Evolutionary conservation across 179 eudicot species (phyloP), one percentile per base, ranked within the genome.

Genomic region (Sideroxylon spinosum): DNA sequence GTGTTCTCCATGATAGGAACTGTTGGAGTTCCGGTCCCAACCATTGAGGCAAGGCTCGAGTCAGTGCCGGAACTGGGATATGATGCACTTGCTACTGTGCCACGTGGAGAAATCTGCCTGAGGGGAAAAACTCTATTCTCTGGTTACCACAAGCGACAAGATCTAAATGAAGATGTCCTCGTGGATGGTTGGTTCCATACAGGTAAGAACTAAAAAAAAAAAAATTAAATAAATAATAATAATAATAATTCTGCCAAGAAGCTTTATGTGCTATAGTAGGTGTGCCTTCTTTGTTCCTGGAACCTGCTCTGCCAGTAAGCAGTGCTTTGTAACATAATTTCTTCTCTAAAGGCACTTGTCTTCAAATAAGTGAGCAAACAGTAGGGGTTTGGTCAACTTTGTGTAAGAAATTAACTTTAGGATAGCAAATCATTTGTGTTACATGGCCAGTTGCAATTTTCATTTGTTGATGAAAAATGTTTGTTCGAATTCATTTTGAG

Each of bases 181-280:
- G 82, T 92, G 6, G 98, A 92, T 75, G 99, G 98, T 53, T 95
- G 99, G 99, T 93, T 95, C 78, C 99, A 92, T 81, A 93, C 99
- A 77, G 99, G 99, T 95, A 82, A 76, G 64, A 37, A n/a, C 19
- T 46, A 22, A 37, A 22, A 23, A 37, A 37, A 37, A 37, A 37
- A 37, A 1, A 37, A 37, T 37, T 37, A 37, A 37, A 37, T 29
- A 37, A 37, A 37, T 1, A 37, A 3, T 37, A 37, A n/a, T 37
- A 37, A 29, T 29, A 37, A 37, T 16, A 9, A 71, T 5, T 56
- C 26, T 56, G 49, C 28, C 14, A 19, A 23, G 13, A 72, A 12
- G 65, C 48, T 53, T 9, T n/a, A 23, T 37, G 55, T 20, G 20
- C 53, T 69, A 13, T 19, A 52, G 56, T 14, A 7, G 56, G 10